Base-by-base conservation (phyloP, 108 stramenopile genomes). In the Fragilariopsis cylindrus region DNA sequence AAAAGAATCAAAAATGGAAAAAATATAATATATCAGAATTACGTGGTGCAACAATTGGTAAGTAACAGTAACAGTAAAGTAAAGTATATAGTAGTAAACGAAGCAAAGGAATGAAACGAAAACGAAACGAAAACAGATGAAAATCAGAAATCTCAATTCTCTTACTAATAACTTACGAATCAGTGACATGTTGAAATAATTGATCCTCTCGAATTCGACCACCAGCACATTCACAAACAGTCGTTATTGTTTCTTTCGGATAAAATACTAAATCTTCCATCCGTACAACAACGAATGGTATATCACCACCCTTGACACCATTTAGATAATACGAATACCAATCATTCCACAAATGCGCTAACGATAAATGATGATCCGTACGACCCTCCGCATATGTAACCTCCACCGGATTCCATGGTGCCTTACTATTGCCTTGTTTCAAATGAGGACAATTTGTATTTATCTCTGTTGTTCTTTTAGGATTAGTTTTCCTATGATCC, bases 151-250 rank as follows among this genome's bases (percentile, higher is more conserved):
- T 21, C 21, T 21, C 21, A 21, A 21, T 0, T 0, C 21, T 21
- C 21, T 21, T 21, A 21, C 21, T 21, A 21, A 21, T 21, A 21
- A 21, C 21, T 21, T 21, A 21, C 21, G 21, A 21, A 21, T 88
- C 82, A 5, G 85, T 82, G 40, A 90, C 79, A 54, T 82, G 87
- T 21, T 77, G 55, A 69, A 92, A 90, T 0, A 72, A 56, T 50
- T 74, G 72, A 64, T 87, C 81, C 0, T 73, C 73, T 4, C 85
- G 71, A 68, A 89, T 87, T 71, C 76, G 60, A 53, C 96, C 96
- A 47, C 92, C 94, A 1, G 87, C 92, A 72, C 94, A 95, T 49
- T 76, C 79, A 81, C 94, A 95, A n/a, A 91, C 74, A 44, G 60
- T 56, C 39, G 65, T 75, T 4, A 77, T 75, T 3, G 80, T 81